phyloP scores from a whole-genome alignment of 73 alveolate species.

The Paraurostyla sp. region DNA sequence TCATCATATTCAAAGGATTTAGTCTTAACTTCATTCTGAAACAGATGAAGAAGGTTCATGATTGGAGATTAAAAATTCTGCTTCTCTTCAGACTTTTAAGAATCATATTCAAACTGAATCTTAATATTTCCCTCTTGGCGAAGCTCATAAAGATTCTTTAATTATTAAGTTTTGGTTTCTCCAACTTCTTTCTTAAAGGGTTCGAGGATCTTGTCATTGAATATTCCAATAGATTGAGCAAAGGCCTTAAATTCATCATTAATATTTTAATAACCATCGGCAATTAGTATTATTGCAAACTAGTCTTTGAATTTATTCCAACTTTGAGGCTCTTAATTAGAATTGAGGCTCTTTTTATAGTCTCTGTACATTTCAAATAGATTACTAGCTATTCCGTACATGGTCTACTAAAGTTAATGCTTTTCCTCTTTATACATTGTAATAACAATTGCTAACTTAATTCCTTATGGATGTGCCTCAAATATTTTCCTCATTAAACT shows the following conservation, averaged over 20 bases:
- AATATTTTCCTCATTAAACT: not conserved
- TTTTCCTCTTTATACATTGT: conserved; percentile 66
- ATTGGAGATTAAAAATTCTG: not conserved
- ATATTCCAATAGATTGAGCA: conserved; percentile 13
- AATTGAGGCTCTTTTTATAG: not conserved
- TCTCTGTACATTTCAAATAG: not conserved
- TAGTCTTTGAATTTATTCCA: conserved; percentile 28
- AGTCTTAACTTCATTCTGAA: conserved; percentile 11
- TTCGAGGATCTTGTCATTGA: conserved; percentile 9
- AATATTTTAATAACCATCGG: conserved; percentile 64
- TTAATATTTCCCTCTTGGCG: too few relatives aligned
- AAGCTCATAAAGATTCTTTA: not conserved
- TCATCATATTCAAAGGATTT: too few relatives aligned
- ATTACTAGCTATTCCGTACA: conserved; percentile 10
- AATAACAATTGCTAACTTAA: conserved; percentile 57
- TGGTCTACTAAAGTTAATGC: conserved; percentile 29
- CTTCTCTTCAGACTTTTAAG: not conserved
- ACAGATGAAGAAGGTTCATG: conserved; percentile 38
- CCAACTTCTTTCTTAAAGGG: not conserved
- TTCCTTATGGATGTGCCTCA: conserved; percentile 6
- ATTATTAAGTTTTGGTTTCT: not conserved
- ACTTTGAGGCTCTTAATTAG: not conserved
- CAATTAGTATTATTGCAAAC: conserved; percentile 43
- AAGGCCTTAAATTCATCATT: conserved; percentile 21
- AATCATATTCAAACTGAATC: too few relatives aligned